These are phyloP conservation scores for Pelargonium fulgidum DNA, from an alignment of 441 rosid species.

Conservation along the genomic window DNA sequence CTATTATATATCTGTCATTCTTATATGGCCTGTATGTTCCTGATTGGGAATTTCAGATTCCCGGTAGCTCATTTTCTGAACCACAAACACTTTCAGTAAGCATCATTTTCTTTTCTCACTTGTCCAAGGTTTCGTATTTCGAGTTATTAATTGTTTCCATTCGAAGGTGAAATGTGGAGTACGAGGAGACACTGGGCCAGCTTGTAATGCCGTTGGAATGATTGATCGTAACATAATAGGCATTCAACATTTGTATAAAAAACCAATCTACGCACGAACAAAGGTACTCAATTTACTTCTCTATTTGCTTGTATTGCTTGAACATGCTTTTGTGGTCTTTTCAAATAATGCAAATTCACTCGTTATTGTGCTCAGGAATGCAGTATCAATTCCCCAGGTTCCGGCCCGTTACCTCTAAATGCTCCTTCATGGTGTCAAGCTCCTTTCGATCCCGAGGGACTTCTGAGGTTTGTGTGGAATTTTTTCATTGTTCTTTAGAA, in stretches of 20 bases:
- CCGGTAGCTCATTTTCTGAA: slow-evolving; percentile 38
- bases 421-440: slow-evolving; percentile 96
- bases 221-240: slow-evolving; percentile 65
- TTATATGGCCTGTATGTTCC: slow-evolving; percentile 65
- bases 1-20: slow-evolving; percentile 39
- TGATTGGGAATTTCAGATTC: slow-evolving; percentile 66
- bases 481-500: not conserved
- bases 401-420: slow-evolving; percentile 58
- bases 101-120: slow-evolving; percentile 9
- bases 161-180: slow-evolving; percentile 67
- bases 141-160: slow-evolving; percentile 9
- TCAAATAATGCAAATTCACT: not conserved
- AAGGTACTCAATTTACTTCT: slow-evolving; percentile 28
- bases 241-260: slow-evolving; percentile 51
- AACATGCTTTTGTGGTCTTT: not conserved
- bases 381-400: slow-evolving; percentile 61
- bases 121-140: not conserved
- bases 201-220: slow-evolving; percentile 75
- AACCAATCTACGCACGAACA: slow-evolving; percentile 60
- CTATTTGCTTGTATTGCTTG: not conserved
- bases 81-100: slow-evolving; percentile 41
- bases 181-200: slow-evolving; percentile 71
- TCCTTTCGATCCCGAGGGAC: slow-evolving; percentile 91
- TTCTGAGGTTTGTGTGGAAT: slow-evolving; percentile 46
- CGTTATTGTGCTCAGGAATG: slow-evolving; percentile 45